Conservation (phyloP, 2,329 filamentous ascomycete genomes). For the Monilinia vaccinii-corymbosi region DNA sequence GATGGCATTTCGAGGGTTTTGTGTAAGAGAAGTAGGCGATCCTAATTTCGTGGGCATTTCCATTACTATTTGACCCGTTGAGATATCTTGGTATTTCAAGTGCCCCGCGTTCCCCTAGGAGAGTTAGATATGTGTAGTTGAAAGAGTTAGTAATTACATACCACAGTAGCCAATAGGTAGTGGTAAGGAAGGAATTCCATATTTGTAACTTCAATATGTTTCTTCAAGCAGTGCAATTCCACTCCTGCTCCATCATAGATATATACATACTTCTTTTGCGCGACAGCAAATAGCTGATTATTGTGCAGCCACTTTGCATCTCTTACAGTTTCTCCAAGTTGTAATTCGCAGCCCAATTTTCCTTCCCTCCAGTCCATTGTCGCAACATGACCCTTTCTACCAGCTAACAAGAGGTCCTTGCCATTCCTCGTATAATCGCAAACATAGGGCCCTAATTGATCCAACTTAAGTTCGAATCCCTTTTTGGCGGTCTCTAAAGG, state of each 20-base stretch:
- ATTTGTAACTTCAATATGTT: conserved; percentile 82
- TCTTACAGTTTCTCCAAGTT: conserved; percentile 81
- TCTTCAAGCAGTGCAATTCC: conserved; percentile 83
- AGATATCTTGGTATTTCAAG: conserved; percentile 91
- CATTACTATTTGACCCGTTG: conserved; percentile 79
- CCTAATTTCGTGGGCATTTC: conserved; percentile 82
- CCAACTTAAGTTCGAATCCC: conserved; percentile 79
- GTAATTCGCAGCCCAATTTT: conserved; percentile 82
- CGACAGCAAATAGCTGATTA: conserved; percentile 87
- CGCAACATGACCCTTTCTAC: conserved; percentile 88
- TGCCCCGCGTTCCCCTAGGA: conserved; percentile 65
- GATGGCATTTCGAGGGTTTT: conserved; percentile 89
- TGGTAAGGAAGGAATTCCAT: conserved; percentile 97
- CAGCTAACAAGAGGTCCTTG: conserved; percentile 72
- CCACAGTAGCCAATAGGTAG: conserved; percentile 80
- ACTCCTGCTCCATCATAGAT: conserved; percentile 91
- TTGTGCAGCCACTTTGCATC: conserved; percentile 92
- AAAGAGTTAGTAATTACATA: conserved; percentile 35
- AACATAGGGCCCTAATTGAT: conserved; percentile 75
- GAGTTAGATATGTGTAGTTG: conserved; percentile 13
- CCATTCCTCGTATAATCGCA: conserved; percentile 89
- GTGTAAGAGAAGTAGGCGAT: conserved; percentile 70
- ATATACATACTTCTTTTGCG: conserved; percentile 93
- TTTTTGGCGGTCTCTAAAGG: conserved; percentile 83
- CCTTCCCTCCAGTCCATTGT: conserved; percentile 95